Percentiles rank a stretch among this genome's conserved stretches.
Conservation (phyloP, 257 asterid species). For the Phtheirospermum japonicum region DNA sequence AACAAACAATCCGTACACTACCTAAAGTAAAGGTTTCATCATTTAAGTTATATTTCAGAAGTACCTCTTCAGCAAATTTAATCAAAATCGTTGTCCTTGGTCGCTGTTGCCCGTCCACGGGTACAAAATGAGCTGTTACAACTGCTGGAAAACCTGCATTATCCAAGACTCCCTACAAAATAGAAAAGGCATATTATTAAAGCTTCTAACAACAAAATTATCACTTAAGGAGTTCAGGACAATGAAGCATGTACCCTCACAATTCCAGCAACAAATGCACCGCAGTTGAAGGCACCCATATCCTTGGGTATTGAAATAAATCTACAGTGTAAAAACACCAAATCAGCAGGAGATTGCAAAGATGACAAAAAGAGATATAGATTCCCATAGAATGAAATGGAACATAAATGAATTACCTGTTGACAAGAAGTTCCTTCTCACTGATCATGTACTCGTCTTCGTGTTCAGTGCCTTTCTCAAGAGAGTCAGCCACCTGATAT, state of each 20-base stretch:
- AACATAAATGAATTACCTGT: conserved; percentile 51
- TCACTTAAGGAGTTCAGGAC: conserved; percentile 12
- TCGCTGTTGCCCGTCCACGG: conserved; percentile 91
- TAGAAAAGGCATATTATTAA: conserved; percentile 23
- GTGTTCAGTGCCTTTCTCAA: conserved; percentile 97
- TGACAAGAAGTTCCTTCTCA: conserved; percentile 91
- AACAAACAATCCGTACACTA: neutral
- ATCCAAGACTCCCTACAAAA: conserved; percentile 81
- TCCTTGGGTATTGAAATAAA: conserved; percentile 94
- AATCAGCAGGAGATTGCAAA: conserved; percentile 25
- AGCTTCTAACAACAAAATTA: conserved; percentile 13
- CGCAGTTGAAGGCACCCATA: conserved; percentile 97
- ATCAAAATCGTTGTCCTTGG: conserved; percentile 94
- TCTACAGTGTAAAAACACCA: conserved; percentile 36
- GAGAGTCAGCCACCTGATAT: conserved; percentile 87
- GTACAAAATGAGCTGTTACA: conserved; percentile 95
- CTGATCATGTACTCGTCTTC: conserved; percentile 99
- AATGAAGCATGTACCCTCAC: conserved; percentile 60
- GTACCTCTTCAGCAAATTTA: conserved; percentile 95
- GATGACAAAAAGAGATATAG: conserved; percentile 3
- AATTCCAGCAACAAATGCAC: conserved; percentile 97
- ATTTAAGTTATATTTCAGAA: conserved; percentile 10
- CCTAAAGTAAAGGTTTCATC: neutral
- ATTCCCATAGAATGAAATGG: neutral
- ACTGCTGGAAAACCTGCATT: conserved; percentile 95